A percentile compares a stretch with the other conserved stretches of the same genome.
Conservation (phyloP, 768 basidiomycete species). For the Steccherinum ochraceum region DNA sequence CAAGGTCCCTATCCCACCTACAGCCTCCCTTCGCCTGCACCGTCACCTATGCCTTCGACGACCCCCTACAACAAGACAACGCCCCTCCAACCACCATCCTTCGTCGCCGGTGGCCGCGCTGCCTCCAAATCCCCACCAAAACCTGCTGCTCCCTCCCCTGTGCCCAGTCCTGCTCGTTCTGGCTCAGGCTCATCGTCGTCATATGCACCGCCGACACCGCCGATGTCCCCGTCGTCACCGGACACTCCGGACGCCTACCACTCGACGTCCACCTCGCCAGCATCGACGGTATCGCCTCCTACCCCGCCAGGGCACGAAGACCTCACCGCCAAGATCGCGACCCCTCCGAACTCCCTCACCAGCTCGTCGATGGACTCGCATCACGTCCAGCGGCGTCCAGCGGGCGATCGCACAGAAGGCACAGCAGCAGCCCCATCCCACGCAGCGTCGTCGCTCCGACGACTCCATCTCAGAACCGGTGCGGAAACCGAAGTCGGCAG, state of each 20-base stretch:
- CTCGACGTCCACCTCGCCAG: conserved; percentile 24
- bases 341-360: conserved; percentile 7
- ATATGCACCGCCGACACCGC: conserved; percentile 13
- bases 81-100: conserved; percentile 14
- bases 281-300: conserved; percentile 23
- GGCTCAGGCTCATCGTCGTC: neutral
- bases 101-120: conserved; percentile 14
- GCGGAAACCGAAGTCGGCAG: neutral
- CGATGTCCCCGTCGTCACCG: conserved; percentile 16
- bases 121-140: conserved; percentile 16
- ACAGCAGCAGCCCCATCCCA: neutral
- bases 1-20: conserved; percentile 58
- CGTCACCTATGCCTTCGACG: conserved; percentile 23
- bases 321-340: conserved; percentile 16
- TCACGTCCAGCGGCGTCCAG: too few species aligned
- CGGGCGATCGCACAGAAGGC: neutral
- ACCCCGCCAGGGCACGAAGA: conserved; percentile 23
- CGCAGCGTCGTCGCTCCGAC: neutral
- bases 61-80: conserved; percentile 15
- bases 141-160: conserved; percentile 10
- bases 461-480: neutral
- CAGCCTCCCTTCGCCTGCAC: conserved; percentile 40
- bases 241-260: conserved; percentile 25
- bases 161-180: neutral
- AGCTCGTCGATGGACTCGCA: neutral